phyloP scores from a whole-genome alignment of 1,139 yeast species.

The Nadsonia starkeyi-henricii region DNA sequence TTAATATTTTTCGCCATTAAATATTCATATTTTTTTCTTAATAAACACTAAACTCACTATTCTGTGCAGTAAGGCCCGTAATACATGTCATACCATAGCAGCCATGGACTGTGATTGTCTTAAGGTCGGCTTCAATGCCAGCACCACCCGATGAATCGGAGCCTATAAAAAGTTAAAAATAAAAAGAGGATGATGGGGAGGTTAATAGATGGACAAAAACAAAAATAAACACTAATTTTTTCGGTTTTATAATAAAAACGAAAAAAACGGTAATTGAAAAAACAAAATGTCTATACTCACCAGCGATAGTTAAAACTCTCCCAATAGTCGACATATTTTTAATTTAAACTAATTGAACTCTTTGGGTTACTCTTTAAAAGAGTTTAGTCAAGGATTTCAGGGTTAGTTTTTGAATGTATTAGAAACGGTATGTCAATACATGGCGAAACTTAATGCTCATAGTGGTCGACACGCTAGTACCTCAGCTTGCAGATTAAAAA shows the following conservation, averaged over 20 bases:
- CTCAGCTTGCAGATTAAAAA: no score
- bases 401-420: not conserved
- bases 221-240: no score
- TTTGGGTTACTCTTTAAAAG: no score
- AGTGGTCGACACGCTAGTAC: no score
- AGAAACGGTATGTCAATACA: no score
- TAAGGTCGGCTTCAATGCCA: conserved; percentile 85
- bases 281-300: not conserved
- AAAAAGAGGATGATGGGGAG: no score
- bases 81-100: conserved; percentile 76
- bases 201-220: no score
- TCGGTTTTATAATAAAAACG: no score
- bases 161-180: conserved; percentile 40
- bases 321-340: not conserved
- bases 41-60: conserved; percentile 20
- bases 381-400: not conserved
- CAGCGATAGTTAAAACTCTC: not conserved
- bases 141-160: conserved; percentile 93
- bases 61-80: conserved; percentile 76
- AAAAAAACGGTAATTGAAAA: no score
- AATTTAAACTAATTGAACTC: no score
- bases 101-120: conserved; percentile 64
- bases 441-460: no score
- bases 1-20: not conserved
- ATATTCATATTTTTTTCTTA: conserved; percentile 22